Evolutionary conservation across 768 basidiomycete species (phyloP).

Genomic region (Amyloporia xantha): DNA sequence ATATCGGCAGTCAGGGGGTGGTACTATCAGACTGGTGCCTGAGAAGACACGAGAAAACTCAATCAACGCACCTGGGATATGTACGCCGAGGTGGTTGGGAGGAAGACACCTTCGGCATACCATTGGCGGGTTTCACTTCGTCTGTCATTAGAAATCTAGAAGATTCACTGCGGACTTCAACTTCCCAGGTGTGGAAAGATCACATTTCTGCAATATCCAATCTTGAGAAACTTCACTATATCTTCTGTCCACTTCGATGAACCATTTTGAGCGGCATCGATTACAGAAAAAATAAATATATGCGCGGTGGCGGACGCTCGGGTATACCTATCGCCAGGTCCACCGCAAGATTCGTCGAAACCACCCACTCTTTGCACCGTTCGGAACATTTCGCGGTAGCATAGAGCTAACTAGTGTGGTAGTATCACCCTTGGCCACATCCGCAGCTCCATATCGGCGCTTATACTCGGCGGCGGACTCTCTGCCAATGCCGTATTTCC

Average conservation of each 20-base stretch:
- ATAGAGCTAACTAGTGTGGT: not conserved
- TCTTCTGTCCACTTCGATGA: not conserved
- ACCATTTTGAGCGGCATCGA: not conserved
- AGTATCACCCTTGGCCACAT: not conserved
- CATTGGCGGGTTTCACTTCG: no score
- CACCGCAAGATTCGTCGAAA: not conserved
- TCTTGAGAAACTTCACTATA: not conserved
- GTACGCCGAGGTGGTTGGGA: no score
- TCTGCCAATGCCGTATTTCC: conserved; percentile 44
- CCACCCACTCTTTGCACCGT: not conserved
- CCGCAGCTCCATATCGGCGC: conserved; percentile 41
- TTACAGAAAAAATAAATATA: not conserved
- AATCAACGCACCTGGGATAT: no score
- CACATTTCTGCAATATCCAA: not conserved
- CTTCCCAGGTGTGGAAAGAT: no score
- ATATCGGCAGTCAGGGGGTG: no score
- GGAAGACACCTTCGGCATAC: no score
- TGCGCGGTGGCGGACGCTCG: not conserved
- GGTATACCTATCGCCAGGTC: not conserved
- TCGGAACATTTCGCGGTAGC: not conserved
- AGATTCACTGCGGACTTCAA: no score
- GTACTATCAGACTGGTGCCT: no score
- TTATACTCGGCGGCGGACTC: conserved; percentile 84
- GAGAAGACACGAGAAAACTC: no score
- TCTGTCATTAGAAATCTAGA: no score